Base-by-base conservation (phyloP, 129 eudicot species). In the Arctium lappa region DNA sequence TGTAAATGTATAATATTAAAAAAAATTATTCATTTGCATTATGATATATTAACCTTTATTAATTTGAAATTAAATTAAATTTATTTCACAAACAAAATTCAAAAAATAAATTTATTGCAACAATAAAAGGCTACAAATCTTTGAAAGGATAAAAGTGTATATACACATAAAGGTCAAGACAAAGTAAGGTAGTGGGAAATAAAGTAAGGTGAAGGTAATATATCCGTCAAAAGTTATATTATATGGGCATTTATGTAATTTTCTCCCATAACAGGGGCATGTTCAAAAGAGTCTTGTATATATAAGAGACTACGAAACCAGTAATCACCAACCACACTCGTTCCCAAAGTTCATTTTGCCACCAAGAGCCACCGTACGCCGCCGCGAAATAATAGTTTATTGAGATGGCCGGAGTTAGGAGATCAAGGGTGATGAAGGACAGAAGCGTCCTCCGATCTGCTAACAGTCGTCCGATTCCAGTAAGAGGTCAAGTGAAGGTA, bases 401-500 rank as follows among this genome's bases (percentile, higher is more conserved):
- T 70, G 39, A 11, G 27, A 70, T 70, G 74, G 42, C 74, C 74
- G 74, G 27, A 70, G 42, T 70, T 30, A 70, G 18, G 27, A 70
- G 11, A 29, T 29, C 73, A 31, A 8, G 1, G 4, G 73, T 10
- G n/a, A 69, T 31, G 74, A 70, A 70, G n/a, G 1, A 70, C 8
- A 33, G 40, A 0, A 70, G 2, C 0, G 22, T 6, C 40, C 4
- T 31, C 42, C 8, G 74, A 70, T 33, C 22, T 12, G 15, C 2
- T 33, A 13, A 10, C 3, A 0, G 42, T 33, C 87, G 93, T 29
- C 84, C 79, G 79, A 89, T 85, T 32, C 93, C 93, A 5, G 78
- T 37, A 74, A 87, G 93, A 46, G 91, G 92, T 71, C 92, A 87
- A 74, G 92, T 89, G 73, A 89, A 82, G 90, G 85, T 77, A 50